These are phyloP conservation scores for Chamaecrista fasciculata DNA, from an alignment of 306 rosid species.

Conservation along the genomic window DNA sequence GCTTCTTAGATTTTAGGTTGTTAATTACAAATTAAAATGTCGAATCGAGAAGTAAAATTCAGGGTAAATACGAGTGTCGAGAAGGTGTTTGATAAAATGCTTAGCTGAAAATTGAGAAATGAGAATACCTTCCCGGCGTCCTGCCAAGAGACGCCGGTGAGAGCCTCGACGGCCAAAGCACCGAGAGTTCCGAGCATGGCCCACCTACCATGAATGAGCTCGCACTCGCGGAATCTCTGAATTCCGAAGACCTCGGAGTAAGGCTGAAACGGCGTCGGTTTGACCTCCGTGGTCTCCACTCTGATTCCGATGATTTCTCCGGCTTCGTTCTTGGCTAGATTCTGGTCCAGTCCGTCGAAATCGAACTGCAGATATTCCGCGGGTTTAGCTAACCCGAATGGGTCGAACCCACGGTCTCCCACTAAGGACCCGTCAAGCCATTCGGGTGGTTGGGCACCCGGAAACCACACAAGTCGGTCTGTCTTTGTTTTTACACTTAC, in stretches of 20 bases:
- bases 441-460: slow-evolving; percentile 55
- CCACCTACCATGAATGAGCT: slow-evolving; percentile 81
- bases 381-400: slow-evolving; percentile 58
- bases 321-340: slow-evolving; percentile 66
- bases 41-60: too few relatives aligned
- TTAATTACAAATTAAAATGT: too few relatives aligned
- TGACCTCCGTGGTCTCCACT: slow-evolving; percentile 44
- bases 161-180: slow-evolving; percentile 69
- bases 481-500: not conserved
- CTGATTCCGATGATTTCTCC: slow-evolving; percentile 63
- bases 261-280: slow-evolving; percentile 78
- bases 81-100: too few relatives aligned
- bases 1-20: not conserved
- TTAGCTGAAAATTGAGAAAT: too few relatives aligned
- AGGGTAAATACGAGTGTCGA: too few relatives aligned
- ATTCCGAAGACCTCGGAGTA: slow-evolving; percentile 74
- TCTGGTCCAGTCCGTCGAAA: slow-evolving; percentile 73
- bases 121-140: slow-evolving; percentile 96
- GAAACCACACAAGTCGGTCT: slow-evolving; percentile 59
- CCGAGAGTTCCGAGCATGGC: slow-evolving; percentile 88
- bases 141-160: slow-evolving; percentile 81
- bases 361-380: slow-evolving; percentile 74
- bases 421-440: slow-evolving; percentile 72
- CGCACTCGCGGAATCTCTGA: slow-evolving; percentile 82
- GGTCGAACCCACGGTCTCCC: slow-evolving; percentile 79